phyloP scores from a whole-genome alignment of 441 rosid genomes.

The Arabidopsis lyrata region DNA sequence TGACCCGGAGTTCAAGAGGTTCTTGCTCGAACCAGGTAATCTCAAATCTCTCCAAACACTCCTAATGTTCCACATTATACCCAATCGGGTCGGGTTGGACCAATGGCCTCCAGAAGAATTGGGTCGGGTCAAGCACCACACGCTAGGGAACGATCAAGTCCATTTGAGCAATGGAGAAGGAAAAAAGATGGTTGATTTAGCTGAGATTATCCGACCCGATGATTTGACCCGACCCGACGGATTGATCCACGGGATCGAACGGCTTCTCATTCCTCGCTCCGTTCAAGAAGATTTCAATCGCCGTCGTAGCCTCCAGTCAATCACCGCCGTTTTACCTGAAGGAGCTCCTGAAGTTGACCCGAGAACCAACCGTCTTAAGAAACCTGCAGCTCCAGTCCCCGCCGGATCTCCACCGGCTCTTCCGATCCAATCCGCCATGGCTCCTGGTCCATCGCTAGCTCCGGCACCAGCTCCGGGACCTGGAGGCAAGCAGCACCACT shows the following conservation, averaged over 20 bases:
- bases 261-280: constrained; percentile 64
- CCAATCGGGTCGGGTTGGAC: constrained; percentile 49
- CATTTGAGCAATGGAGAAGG: constrained; percentile 47
- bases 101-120: constrained; percentile 46
- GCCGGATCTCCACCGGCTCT: constrained; percentile 66
- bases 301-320: constrained; percentile 63
- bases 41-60: constrained; percentile 68
- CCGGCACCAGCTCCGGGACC: constrained; percentile 85
- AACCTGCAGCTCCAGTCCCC: constrained; percentile 44
- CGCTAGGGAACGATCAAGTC: constrained; percentile 48
- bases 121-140: constrained; percentile 48
- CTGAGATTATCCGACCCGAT: constrained; percentile 55
- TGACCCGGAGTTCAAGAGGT: constrained; percentile 73
- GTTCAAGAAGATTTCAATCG: constrained; percentile 72
- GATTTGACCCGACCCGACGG: constrained; percentile 71
- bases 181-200: constrained; percentile 44
- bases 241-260: constrained; percentile 72
- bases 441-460: constrained; percentile 74
- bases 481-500: constrained; percentile 68
- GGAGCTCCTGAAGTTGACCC: constrained; percentile 80
- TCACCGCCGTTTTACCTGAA: constrained; percentile 67
- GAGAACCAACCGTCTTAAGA: constrained; percentile 68
- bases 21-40: constrained; percentile 73
- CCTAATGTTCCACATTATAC: constrained; percentile 65
- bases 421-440: constrained; percentile 69